phyloP scores from a whole-genome alignment of 2,329 filamentous ascomycete genomes.

The Colletotrichum navitas region DNA sequence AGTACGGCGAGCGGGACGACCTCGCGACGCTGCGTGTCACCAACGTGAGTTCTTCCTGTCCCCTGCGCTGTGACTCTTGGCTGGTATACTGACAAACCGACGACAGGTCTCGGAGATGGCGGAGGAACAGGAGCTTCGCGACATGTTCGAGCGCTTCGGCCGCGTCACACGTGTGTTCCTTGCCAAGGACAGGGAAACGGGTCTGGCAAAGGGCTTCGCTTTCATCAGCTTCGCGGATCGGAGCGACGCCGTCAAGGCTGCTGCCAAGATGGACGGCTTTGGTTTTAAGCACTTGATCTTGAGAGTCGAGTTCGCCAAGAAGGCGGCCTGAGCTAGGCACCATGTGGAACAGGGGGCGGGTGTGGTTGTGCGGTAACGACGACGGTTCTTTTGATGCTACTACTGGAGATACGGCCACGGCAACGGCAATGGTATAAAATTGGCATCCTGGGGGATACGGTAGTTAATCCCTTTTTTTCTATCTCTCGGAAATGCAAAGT shows the following conservation, averaged over 20 bases:
- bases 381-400: conserved; percentile 35
- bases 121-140: conserved; percentile 93
- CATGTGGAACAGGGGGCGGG: not conserved
- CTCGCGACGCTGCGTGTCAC: conserved; percentile 96
- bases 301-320: conserved; percentile 89
- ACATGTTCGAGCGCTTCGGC: conserved; percentile 98
- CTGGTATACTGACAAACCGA: conserved; percentile 45
- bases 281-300: conserved; percentile 91
- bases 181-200: conserved; percentile 97
- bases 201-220: conserved; percentile 96
- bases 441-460: conserved; percentile 40
- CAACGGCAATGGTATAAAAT: conserved; percentile 40
- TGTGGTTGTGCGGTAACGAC: conserved; percentile 27
- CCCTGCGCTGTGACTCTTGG: conserved; percentile 20
- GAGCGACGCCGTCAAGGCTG: conserved; percentile 89
- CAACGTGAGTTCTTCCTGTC: conserved; percentile 77
- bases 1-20: conserved; percentile 94
- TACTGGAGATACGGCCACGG: conserved; percentile 42
- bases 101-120: conserved; percentile 92
- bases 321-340: conserved; percentile 58
- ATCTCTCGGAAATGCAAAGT: conserved; percentile 30
- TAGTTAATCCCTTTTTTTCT: conserved; percentile 34
- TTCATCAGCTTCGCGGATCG: conserved; percentile 98
- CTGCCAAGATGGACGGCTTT: conserved; percentile 97
- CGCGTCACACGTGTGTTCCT: conserved; percentile 97